Evolutionary conservation across 1,139 yeast genomes (phyloP), one percentile per base, ranked within the genome.

Genomic region (Yamadazyma trypodendri): DNA sequence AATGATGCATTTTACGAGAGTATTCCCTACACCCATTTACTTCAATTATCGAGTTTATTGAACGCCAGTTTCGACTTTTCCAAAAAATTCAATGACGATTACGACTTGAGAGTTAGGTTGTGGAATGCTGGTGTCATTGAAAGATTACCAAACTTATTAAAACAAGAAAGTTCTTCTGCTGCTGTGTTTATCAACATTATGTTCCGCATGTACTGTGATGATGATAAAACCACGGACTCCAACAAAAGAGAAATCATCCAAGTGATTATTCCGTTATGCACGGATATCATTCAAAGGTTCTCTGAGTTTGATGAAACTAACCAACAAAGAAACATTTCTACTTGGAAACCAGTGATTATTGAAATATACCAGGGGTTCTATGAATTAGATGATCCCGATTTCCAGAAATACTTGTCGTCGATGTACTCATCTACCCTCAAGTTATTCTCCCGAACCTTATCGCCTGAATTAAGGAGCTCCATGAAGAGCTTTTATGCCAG

Each of bases 111-210:
- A 48, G 84, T 86, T 15, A 71, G 95, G 46, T 69, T 94, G 35
- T 90, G 95, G 83, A 86, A 88, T 54, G 88, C 94, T 8, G 96
- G 97, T 2, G 82, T 89, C 25, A 92, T 90, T 64, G 95, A 88
- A 54, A 84, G 92, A 55, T 72, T 90, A 44, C 98, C 99, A 16
- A 94, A 92, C 54, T 67, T 94, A 50, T 68, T 90, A 50, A 86
- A 87, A 51, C 98, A 94, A 61, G 98, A 94, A 60, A 82, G 95
- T 0, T 81, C 89, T 16, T 80, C 97, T 0, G 84, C 96, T 2
- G 92, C 95, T 2, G 95, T 89, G 2, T 85, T 82, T 58, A 80
- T 92, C 46, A 82, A 84, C 49, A 76, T 89, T 34, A 72, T 87
- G 71, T 85, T 92, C 69, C 74, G 84, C 50, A 68, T 92, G 59